phyloP scores from a whole-genome alignment of 164 flowering plant genomes.

The Vitis labrusca region DNA sequence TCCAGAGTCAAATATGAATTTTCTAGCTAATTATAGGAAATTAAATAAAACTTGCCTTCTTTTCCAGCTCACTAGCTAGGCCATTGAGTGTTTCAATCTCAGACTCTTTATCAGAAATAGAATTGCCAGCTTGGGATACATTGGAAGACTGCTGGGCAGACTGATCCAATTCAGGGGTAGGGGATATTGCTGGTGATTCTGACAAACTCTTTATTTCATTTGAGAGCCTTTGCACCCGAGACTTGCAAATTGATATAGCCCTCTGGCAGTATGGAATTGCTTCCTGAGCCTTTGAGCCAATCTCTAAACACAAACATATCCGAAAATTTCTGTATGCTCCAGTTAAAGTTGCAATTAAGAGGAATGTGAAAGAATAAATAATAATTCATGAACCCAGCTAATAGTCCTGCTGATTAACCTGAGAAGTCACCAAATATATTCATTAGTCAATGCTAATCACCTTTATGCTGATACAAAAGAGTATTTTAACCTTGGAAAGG shows the following conservation, averaged over 20 bases:
- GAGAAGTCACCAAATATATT: not conserved
- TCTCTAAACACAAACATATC: conserved; percentile 80
- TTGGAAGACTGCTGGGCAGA: conserved; percentile 27
- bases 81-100: conserved; percentile 72
- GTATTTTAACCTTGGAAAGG: not conserved
- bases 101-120: conserved; percentile 48
- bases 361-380: not conserved
- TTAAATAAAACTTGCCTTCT: conserved; percentile 57
- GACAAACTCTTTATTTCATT: conserved; percentile 42
- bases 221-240: conserved; percentile 50
- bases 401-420: not conserved
- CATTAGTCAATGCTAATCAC: not conserved
- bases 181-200: conserved; percentile 26
- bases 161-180: conserved; percentile 26
- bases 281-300: conserved; percentile 72
- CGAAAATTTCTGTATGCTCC: conserved; percentile 69
- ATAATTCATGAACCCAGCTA: not conserved
- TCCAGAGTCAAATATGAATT: not conserved
- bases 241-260: conserved; percentile 77
- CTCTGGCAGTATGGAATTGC: conserved; percentile 84
- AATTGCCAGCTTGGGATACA: conserved; percentile 28
- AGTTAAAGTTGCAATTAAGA: conserved; percentile 39
- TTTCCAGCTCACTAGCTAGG: conserved; percentile 72
- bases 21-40: not conserved
- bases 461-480: not conserved